These are phyloP conservation scores for Trichosporon asahii DNA, from an alignment of 1,284 basidiomycete species.

Conservation along the genomic window DNA sequence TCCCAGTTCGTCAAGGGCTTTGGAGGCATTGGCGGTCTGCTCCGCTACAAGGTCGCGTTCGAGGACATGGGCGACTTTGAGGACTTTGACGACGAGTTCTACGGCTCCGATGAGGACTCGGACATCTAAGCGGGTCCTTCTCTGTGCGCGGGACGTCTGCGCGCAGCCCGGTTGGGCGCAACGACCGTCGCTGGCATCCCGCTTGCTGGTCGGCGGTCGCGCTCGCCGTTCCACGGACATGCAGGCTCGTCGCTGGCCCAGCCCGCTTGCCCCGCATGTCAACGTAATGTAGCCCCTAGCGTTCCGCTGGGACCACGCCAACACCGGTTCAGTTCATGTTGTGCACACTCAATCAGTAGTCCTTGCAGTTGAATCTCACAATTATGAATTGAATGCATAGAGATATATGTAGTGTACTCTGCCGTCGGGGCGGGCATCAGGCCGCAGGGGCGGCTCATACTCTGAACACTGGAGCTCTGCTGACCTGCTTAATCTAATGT, in stretches of 20 bases:
- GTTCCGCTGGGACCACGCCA: background rate
- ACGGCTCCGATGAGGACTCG: conserved; percentile 51
- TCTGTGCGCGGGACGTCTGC: too few species aligned
- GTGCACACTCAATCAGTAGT: background rate
- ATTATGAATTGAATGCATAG: conserved; percentile 9
- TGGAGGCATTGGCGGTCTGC: conserved; percentile 91
- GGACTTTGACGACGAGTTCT: conserved; percentile 56
- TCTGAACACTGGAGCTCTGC: too few species aligned
- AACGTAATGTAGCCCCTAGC: background rate
- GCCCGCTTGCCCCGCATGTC: background rate
- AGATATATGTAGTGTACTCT: background rate
- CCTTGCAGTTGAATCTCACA: background rate
- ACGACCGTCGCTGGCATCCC: too few species aligned
- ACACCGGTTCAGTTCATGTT: conserved; percentile 6
- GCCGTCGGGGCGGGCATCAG: too few species aligned
- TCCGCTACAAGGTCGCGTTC: conserved; percentile 93
- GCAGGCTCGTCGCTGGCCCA: background rate
- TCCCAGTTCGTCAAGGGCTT: conserved; percentile 99
- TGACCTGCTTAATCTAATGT: too few species aligned
- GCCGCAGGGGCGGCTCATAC: too few species aligned
- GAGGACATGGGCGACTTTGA: conserved; percentile 68
- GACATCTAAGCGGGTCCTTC: conserved; percentile 24
- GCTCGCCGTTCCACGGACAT: too few species aligned
- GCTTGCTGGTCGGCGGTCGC: too few species aligned
- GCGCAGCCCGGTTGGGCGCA: too few species aligned